phyloP scores from a whole-genome alignment of 352 stramenopile genomes.

The Phytophthora pluvialis region DNA sequence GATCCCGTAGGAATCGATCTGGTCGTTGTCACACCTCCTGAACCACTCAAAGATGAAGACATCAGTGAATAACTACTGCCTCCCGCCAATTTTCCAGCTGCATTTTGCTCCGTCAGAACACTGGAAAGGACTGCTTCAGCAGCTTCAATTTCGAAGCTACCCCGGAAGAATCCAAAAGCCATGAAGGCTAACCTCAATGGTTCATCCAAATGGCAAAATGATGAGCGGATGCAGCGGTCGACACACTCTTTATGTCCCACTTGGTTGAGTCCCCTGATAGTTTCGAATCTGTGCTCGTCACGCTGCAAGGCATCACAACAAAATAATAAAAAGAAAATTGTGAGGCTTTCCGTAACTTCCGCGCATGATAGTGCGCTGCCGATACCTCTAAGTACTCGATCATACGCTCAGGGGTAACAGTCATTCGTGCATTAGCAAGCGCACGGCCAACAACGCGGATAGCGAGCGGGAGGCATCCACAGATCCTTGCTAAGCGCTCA shows the following conservation, averaged over 20 bases:
- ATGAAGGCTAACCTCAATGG: constrained; percentile 81
- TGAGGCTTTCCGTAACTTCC: constrained; percentile 2
- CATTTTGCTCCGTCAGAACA: constrained; percentile 33
- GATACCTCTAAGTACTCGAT: constrained; percentile 78
- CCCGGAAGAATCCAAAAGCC: constrained; percentile 83
- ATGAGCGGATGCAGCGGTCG: constrained; percentile 83
- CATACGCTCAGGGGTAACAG: constrained; percentile 78
- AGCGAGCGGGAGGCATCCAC: constrained; percentile 79
- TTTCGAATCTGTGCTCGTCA: constrained; percentile 74
- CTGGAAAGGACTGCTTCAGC: constrained; percentile 75
- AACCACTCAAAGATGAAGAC: constrained; percentile 33
- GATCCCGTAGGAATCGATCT: constrained; percentile 26
- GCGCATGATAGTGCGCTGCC: not conserved
- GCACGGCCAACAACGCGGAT: constrained; percentile 81
- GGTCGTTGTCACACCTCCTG: constrained; percentile 11
- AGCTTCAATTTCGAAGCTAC: constrained; percentile 75
- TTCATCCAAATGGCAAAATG: constrained; percentile 79
- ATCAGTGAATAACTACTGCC: constrained; percentile 29
- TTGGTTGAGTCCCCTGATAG: constrained; percentile 78
- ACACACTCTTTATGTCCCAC: constrained; percentile 80
- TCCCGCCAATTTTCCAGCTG: constrained; percentile 17
- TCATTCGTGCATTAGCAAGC: constrained; percentile 77
- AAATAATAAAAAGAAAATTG: constrained; percentile 9
- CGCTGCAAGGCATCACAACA: constrained; percentile 31
- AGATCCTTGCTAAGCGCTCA: constrained; percentile 72